These are phyloP conservation scores for Triticum dicoccoides DNA, from an alignment of 176 grass and related monocot genomes.

Conservation along the genomic window DNA sequence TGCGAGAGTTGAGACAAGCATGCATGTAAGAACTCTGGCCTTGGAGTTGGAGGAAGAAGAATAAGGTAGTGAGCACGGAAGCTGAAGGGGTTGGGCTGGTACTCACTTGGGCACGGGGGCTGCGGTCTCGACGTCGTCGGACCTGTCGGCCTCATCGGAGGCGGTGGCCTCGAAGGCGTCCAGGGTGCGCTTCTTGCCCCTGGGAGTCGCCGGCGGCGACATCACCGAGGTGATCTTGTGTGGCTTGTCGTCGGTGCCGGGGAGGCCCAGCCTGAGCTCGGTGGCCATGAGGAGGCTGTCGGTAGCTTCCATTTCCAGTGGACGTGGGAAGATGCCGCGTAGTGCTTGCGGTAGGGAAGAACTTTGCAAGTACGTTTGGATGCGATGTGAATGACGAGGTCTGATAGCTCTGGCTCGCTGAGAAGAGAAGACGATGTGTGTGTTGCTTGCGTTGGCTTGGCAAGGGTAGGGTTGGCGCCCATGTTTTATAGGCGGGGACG, in stretches of 20 bases:
- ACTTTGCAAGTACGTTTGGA: neutral
- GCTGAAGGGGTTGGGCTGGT: neutral
- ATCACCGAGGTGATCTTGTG: neutral
- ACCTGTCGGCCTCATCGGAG: neutral
- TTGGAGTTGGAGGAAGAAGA: neutral
- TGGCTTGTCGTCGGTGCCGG: conserved; percentile 37
- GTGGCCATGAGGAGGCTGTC: conserved; percentile 79
- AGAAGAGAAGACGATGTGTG: neutral
- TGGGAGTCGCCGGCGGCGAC: conserved; percentile 10
- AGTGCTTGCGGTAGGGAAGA: neutral
- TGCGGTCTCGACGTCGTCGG: conserved; percentile 18
- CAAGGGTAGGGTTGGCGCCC: neutral
- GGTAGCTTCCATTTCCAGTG: conserved; percentile 52
- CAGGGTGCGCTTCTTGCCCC: conserved; percentile 41
- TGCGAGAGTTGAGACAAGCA: conserved; percentile 20
- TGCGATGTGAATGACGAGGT: neutral
- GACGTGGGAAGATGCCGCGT: neutral
- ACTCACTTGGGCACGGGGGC: conserved; percentile 54
- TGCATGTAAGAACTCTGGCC: neutral
- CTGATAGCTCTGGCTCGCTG: neutral
- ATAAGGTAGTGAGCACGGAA: neutral
- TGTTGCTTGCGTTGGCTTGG: neutral
- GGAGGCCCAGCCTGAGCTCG: conserved; percentile 92
- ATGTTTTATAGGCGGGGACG: conserved; percentile 31
- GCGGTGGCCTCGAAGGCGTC: conserved; percentile 5